Base-by-base conservation (phyloP, 139 green algal species). In the Zygnema cylindricum region DNA sequence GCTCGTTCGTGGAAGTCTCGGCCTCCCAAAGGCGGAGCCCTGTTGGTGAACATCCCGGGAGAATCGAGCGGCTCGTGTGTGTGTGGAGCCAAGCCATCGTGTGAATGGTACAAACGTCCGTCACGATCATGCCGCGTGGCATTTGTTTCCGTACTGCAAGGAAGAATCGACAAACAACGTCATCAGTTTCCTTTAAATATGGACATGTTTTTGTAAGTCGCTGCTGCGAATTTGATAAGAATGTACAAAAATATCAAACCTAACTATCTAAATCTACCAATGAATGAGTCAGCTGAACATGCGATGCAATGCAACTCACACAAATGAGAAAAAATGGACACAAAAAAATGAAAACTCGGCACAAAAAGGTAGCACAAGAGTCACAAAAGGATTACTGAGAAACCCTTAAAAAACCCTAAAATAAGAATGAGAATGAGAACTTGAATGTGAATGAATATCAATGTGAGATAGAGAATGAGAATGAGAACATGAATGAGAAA, bases 1-100 rank as follows among this genome's bases (percentile, higher is more conserved):
- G 86, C 81, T n/a, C 92, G 85, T 41, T 92, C 79, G 16, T 39
- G 69, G 39, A 87, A 92, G 43, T 86, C 77, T 49, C 89, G 43
- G 30, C 25, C 63, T 11, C 1, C 1, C 55, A 90, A 23, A 43
- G 77, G 78, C 36, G 49, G 38, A 33, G 54, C 30, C 11, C 78
- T 84, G 41, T 57, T 1, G 1, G 36, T 11, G 81, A 92, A 94
- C 23, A 55, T 36, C 25, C 91, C 91, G 22, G 89, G 79, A 11
- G 43, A 73, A 1, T 81, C 39, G 16, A 94, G 57, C 23, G 79
- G 85, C 55, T 94, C 91, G 85, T 94, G 91, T n/a, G 40, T 69
- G 76, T 94, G 91, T 57, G 91, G 91, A 40, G 88, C 88, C 35
- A 94, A 76, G 11, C 91, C 91, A 69, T 94, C 91, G 54, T 94